Evolutionary conservation across 1,139 yeast genomes (phyloP), one percentile per base, ranked within the genome.

Genomic region (Saccharomyces hybrid): DNA sequence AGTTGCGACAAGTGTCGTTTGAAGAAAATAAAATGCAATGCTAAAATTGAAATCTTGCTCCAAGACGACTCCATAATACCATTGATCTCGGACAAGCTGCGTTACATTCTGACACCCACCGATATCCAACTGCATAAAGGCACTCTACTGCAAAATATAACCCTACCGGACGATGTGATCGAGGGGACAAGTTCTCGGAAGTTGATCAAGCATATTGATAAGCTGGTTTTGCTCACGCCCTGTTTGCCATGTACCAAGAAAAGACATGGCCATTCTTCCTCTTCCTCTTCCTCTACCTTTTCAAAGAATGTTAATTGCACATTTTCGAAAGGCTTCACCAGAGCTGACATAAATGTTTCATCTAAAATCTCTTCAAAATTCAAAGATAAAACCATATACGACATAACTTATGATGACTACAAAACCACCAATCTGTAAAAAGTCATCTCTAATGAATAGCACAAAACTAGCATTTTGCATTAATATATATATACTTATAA

Each of bases 21-120:
- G 14, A 77, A 89, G 57, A 86, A 86, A 69, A 86, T 85, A 58
- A 85, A 84, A 69, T 86, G 93, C 70, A 83, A 85, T 64, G 89
- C 91, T 1, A 83, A 79, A 59, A 81, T 84, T 5, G 71, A 62
- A 53, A 71, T 69, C 4, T 27, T 71, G 8, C 48, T 54, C 21
- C 69, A 64, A 51, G 64, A 63, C 53, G 60, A 61, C 7, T 26
- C 58, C 5, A 53, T 66, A 14, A 51, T 63, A 4, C 51, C 57
- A 12, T 52, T 57, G 46, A 54, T 57, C 21, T 51, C 61, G 2
- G 47, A 57, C 9, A 47, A 49, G 26, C 51, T 64, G 41, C 67
- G 63, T 49, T 60, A 61, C 51, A 50, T 54, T 16, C 50, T 64
- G n/a, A 53, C 61, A 0, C 46, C 51, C 6, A 53, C 53, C 14